phyloP scores from a whole-genome alignment of 2,329 filamentous ascomycete genomes.

The Cephalotrichum gorgonifer region DNA sequence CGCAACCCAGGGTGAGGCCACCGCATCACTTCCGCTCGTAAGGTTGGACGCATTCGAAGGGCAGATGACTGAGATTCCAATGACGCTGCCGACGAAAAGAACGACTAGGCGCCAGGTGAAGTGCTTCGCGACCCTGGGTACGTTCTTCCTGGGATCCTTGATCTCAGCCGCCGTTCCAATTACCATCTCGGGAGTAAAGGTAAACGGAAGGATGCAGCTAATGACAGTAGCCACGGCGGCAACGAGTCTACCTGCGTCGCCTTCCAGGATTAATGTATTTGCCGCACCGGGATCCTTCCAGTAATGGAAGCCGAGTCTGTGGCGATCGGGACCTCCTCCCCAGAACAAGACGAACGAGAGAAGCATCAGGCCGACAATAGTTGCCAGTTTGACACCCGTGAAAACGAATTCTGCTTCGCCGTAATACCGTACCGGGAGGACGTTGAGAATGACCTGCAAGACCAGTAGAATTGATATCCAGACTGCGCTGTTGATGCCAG shows the following conservation, averaged over 20 bases:
- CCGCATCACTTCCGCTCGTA: constrained; percentile 19
- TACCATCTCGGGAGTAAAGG: constrained; percentile 20
- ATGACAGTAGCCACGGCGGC: constrained; percentile 29
- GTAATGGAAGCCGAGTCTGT: constrained; percentile 31
- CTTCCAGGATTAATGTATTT: constrained; percentile 22
- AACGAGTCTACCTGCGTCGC: constrained; percentile 42
- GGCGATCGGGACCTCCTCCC: constrained; percentile 32
- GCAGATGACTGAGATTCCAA: constrained; percentile 26
- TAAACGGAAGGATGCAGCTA: constrained; percentile 17
- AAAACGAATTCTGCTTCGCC: constrained; percentile 44
- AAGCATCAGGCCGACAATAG: constrained; percentile 38
- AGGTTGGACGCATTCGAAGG: constrained; percentile 24
- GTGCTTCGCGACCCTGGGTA: constrained; percentile 22
- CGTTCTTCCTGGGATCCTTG: constrained; percentile 21
- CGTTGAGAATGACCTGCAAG: constrained; percentile 9
- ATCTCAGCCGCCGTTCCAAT: constrained; percentile 26
- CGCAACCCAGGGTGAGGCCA: constrained; percentile 47
- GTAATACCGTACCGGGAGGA: constrained; percentile 30
- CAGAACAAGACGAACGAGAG: constrained; percentile 35
- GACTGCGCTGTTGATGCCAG: constrained; percentile 8
- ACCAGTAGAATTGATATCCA: constrained; percentile 11
- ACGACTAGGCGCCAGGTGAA: constrained; percentile 26
- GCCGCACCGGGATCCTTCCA: constrained; percentile 23
- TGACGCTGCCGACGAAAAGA: constrained; percentile 24
- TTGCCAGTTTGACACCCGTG: constrained; percentile 36